Base-by-base conservation (phyloP, 2,329 filamentous ascomycete genomes). In the Penicillium capsulatum region DNA sequence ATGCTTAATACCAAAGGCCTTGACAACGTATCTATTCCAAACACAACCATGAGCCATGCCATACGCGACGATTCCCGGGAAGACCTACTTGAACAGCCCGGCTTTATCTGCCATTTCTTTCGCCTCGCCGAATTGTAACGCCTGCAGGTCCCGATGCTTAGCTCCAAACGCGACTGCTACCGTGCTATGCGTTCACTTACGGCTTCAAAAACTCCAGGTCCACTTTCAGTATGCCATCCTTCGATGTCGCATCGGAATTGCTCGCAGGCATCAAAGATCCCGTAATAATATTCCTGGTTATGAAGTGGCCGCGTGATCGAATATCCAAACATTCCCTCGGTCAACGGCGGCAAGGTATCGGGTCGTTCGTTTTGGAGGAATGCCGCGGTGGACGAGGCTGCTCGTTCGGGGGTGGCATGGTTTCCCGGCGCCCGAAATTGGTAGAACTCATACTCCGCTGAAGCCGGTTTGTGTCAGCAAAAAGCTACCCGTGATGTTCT, bases 251-350 rank as follows among this genome's bases (percentile, higher is more conserved):
- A 92, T 28, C 76, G 71, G 68, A 95, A 94, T 42, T 80, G 72
- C 49, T 77, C 74, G 68, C 88, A 94, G 0, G 83, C 78, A 50
- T 92, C 79, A 13, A 35, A 45, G 6, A 45, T 45, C 3, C 42
- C 42, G n/a, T 95, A 95, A 69, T 86, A 96, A 69, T 91, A 95
- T 29, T 92, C 86, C 66, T 94, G 82, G 65, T 95, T 95, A 59
- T 94, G 87, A 1, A 90, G 79, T 0, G 90, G 86, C 15, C 89
- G 76, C 7, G 86, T 94, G 50, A 95, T 72, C 48, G 86, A 92
- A 71, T 96, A 96, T 43, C 89, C 90, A 57, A 95, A 95, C 90
- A 95, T 95, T 58, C 90, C 90, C 60, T 94, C 86, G 7, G 90
- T 94, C 35, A 96, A 70, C 16, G 84, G 73, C 0, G 87, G 87